Percentiles rank a stretch among this genome's conserved stretches.
These are phyloP conservation scores for Geosmithia morbida DNA, from an alignment of 2,329 filamentous ascomycete species.

Conservation along the genomic window DNA sequence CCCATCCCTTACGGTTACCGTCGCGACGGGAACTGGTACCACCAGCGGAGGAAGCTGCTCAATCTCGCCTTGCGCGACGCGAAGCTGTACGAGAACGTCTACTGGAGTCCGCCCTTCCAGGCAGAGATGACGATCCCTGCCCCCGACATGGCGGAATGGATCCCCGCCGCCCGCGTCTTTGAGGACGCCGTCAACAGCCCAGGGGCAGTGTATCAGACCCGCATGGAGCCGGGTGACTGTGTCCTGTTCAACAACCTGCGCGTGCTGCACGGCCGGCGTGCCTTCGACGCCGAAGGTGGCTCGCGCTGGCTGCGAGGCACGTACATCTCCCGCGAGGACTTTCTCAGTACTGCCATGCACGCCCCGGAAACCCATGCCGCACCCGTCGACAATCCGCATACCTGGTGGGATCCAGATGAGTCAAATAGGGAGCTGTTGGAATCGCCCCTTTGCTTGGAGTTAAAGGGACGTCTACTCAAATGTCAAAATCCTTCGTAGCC, in stretches of 20 bases:
- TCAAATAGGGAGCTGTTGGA: not conserved
- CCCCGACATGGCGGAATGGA: constrained; percentile 21
- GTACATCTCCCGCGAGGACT: constrained; percentile 51
- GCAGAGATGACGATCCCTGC: constrained; percentile 20
- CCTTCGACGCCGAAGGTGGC: constrained; percentile 48
- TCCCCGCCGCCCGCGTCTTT: constrained; percentile 39
- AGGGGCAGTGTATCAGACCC: constrained; percentile 50
- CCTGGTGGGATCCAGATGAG: not conserved
- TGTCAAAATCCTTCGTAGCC: not conserved
- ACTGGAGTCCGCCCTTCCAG: constrained; percentile 63
- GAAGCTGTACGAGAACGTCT: not conserved
- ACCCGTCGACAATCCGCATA: not conserved
- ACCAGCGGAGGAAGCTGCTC: constrained; percentile 40
- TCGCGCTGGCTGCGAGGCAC: constrained; percentile 74
- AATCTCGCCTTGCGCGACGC: constrained; percentile 3
- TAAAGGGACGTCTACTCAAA: not conserved
- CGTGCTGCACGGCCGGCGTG: constrained; percentile 67
- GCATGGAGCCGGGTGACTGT: constrained; percentile 69
- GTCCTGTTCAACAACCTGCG: constrained; percentile 86
- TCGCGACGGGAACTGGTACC: constrained; percentile 50
- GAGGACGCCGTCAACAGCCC: constrained; percentile 40
- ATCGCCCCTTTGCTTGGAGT: not conserved
- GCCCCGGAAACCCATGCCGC: constrained; percentile 9
- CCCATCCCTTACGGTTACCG: constrained; percentile 54
- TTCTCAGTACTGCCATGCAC: constrained; percentile 19